Conservation (phyloP, 768 basidiomycete genomes). For the Tulasnella sp. region DNA sequence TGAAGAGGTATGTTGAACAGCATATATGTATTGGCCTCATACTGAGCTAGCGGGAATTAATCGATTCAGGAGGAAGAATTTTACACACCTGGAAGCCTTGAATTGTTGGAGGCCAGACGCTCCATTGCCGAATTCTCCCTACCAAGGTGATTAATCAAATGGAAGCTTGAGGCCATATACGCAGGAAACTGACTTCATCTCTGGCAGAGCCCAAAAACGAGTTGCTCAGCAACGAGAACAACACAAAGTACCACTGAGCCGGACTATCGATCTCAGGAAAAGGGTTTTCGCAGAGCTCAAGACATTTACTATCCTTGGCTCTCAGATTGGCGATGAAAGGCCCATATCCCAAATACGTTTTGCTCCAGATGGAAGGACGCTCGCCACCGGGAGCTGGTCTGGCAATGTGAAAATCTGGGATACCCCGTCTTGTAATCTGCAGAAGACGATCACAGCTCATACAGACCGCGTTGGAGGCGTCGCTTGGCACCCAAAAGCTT, state of each 20-base stretch:
- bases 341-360: slow-evolving; percentile 91
- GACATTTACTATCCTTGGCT: slow-evolving; percentile 87
- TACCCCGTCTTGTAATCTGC: slow-evolving; percentile 75
- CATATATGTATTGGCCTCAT: not conserved
- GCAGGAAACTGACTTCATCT: slow-evolving; percentile 62
- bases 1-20: slow-evolving; percentile 48
- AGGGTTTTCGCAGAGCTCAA: slow-evolving; percentile 82
- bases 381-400: slow-evolving; percentile 94
- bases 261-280: slow-evolving; percentile 86
- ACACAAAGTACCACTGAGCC: slow-evolving; percentile 70
- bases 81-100: slow-evolving; percentile 81
- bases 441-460: slow-evolving; percentile 73
- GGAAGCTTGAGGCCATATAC: slow-evolving; percentile 24
- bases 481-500: slow-evolving; percentile 95
- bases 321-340: slow-evolving; percentile 94
- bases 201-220: slow-evolving; percentile 85
- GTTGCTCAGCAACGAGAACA: slow-evolving; percentile 87
- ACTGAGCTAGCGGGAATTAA: not conserved
- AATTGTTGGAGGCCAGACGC: slow-evolving; percentile 72
- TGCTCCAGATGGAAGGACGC: slow-evolving; percentile 74
- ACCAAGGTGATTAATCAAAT: slow-evolving; percentile 56
- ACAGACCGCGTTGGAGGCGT: slow-evolving; percentile 86
- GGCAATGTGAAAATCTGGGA: slow-evolving; percentile 93
- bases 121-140: slow-evolving; percentile 87
- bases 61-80: slow-evolving; percentile 74